Evolutionary conservation across 768 basidiomycete species (phyloP), one percentile per base, ranked within the genome.

Genomic region (Tylopilus intermedius): DNA sequence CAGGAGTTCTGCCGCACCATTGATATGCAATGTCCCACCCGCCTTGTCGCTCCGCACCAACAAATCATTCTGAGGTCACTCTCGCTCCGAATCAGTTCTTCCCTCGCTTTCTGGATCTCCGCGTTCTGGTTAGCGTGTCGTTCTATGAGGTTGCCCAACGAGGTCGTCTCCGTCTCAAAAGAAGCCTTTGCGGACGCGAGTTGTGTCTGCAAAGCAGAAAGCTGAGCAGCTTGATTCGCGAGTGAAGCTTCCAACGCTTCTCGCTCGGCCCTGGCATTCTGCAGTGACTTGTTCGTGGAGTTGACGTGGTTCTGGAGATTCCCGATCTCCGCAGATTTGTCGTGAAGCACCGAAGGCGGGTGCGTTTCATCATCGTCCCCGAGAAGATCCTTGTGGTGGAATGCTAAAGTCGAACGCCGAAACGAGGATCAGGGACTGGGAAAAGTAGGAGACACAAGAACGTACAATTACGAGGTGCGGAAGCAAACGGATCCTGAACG

Each of bases 41-140:
- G 88, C 88, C 47, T 69, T 67, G 39, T 76, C 84, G 60, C 87
- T 88, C 58, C 78, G 74, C 63, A 79, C 76, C 54, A 89, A 67
- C 50, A 90, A 60, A 54, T 83, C 82, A 50, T 86, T 78, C 87
- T 92, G 38, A 99, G 76, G 58, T 97, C 93, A 63, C 91, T 93
- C 72, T 98, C 94, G 4, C 89, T 86, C 39, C 79, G 77, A 58
- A 99, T 98, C 35, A 97, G 73, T 53, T 95, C 88, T 48, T 85
- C 80, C 47, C 80, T 77, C 4, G 82, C 68, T 65, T 82, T 86
- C 61, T 84, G 79, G 27, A 96, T 86, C 21, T 88, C 84, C 15
- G 78, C 73, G 2, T 75, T 75, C 72, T 96, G 94, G 8, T 75
- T 72, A 0, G 76, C 69, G 45, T 79, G 79, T 10, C 91, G 82